Base-by-base conservation (phyloP, 345 rosid species). In the Eucalyptus leucophloia region DNA sequence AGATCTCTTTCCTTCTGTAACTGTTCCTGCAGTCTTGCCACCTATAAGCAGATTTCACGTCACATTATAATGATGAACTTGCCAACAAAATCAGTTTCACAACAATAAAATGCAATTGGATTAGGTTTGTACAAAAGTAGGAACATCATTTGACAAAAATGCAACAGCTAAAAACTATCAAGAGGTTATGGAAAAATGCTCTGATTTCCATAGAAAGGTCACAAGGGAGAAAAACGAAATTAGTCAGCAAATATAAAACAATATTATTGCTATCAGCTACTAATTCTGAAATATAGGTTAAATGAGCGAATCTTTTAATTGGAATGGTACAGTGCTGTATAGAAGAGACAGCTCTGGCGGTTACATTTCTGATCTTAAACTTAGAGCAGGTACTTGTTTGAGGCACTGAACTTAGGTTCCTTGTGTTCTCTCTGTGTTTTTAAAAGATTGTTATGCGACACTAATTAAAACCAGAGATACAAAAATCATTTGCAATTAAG, bases 1-100 rank as follows among this genome's bases (percentile, higher is more conserved):
- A 91, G 95, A 82, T 94, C 96, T 91, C 93, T 94, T 93, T 96
- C 98, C 92, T 91, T 94, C 89, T 93, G 97, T 93, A 98, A 93
- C 91, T 94, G 95, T 88, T 94, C 98, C 91, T 95, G 95, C 86
- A 98, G 95, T 92, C 96, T 96, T 90, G 91, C 95, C 91, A 98
- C 99, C 99, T 98, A 92, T 60, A 92, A 56, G 86, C 89, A 86
- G 90, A 49, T 77, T 49, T 89, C 34, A 12, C 26, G 12, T 53
- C 32, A 58, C 40, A 30, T 89, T 58, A 47, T 44, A n/a, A 72
- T 77, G 47, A 77, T 77, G 83, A 77, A 53, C 45, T 53, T 3
- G 28, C 62, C 83, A 87, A 88, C 56, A 69, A 72, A 56, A 26
- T 42, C 53, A 53, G 58, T 54, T 62, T 87, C 86, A 42, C 58